These are phyloP conservation scores for Chrysanthemum lavandulifolium DNA, from an alignment of 129 eudicot genomes.

Conservation along the genomic window DNA sequence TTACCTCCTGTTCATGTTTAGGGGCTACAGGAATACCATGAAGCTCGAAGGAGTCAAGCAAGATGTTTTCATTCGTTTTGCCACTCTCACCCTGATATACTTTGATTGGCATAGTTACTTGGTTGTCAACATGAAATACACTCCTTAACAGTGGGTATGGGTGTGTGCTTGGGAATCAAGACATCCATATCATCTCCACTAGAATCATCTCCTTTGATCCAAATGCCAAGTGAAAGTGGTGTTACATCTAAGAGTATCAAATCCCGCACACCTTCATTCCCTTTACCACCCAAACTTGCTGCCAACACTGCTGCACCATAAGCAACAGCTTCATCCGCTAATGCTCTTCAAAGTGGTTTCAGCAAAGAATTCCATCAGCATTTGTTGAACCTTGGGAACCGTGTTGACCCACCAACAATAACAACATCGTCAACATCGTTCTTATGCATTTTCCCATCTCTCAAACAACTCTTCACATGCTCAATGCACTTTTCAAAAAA, in stretches of 20 bases:
- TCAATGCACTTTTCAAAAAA: too few relatives aligned
- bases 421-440: too few relatives aligned
- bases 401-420: too few relatives aligned
- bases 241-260: constrained; percentile 3
- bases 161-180: constrained; percentile 1
- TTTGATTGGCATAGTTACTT: not conserved
- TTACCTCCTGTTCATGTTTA: not conserved
- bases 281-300: constrained; percentile 14
- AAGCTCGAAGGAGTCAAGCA: not conserved
- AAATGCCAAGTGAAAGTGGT: constrained; percentile 2
- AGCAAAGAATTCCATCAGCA: too few relatives aligned
- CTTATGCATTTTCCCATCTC: too few relatives aligned
- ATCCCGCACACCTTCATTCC: not conserved
- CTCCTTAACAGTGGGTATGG: not conserved
- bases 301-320: constrained; percentile 25
- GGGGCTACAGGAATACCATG: constrained; percentile 1
- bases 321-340: constrained; percentile 17
- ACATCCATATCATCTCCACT: not conserved
- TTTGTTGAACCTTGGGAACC: too few relatives aligned
- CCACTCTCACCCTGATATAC: constrained; percentile 5
- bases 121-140: not conserved
- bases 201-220: not conserved
- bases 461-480: too few relatives aligned
- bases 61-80: not conserved
- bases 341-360: too few relatives aligned